Conservation (phyloP, 768 basidiomycete genomes). For the Agaricus bisporus region DNA sequence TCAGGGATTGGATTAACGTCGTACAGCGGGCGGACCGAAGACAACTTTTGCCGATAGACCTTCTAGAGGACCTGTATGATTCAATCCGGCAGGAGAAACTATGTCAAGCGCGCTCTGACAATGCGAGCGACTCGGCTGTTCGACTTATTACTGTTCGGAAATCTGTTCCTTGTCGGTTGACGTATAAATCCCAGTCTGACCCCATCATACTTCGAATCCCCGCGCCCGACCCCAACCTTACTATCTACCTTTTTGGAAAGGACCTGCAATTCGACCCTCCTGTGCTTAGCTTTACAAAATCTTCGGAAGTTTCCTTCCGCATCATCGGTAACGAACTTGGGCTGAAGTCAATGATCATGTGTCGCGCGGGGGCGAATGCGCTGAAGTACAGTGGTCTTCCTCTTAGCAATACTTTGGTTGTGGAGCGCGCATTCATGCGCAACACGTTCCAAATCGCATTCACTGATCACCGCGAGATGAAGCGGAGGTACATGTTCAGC, state of each 20-base stretch:
- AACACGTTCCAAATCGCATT: constrained; percentile 95
- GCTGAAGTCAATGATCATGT: constrained; percentile 74
- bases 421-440: constrained; percentile 94
- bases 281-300: constrained; percentile 70
- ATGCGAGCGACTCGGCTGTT: constrained; percentile 35
- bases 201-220: constrained; percentile 83
- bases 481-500: constrained; percentile 93
- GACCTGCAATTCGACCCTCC: constrained; percentile 87
- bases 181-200: constrained; percentile 85
- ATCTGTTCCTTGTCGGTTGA: constrained; percentile 69
- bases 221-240: constrained; percentile 74
- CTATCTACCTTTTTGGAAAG: constrained; percentile 81
- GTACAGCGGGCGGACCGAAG: constrained; percentile 77
- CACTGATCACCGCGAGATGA: constrained; percentile 52
- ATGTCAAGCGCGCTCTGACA: constrained; percentile 56
- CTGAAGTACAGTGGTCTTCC: constrained; percentile 78
- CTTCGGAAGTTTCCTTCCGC: constrained; percentile 82
- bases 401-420: constrained; percentile 65
- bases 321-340: constrained; percentile 86
- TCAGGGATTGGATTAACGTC: constrained; percentile 76
- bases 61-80: constrained; percentile 71
- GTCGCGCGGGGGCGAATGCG: constrained; percentile 79
- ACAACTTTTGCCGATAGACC: constrained; percentile 63
- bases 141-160: constrained; percentile 67
- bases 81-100: constrained; percentile 71